A percentile compares a stretch with the other conserved stretches of the same genome.
These are phyloP conservation scores for Mesembryanthemum crystallinum DNA, from an alignment of 148 eudicot species.

Conservation along the genomic window DNA sequence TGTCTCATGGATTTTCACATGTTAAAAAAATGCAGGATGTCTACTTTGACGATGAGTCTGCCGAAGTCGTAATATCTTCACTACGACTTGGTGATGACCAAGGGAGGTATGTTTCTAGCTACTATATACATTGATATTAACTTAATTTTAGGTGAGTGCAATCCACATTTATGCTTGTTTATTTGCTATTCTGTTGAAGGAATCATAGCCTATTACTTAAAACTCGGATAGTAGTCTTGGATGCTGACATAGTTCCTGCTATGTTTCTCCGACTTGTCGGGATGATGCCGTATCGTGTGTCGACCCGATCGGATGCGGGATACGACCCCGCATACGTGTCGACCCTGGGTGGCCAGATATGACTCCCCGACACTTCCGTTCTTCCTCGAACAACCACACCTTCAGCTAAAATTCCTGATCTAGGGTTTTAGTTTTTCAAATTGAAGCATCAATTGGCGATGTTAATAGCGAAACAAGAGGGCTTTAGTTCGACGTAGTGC, in stretches of 20 bases:
- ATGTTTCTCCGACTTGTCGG: too few species aligned
- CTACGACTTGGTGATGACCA: conserved; percentile 93
- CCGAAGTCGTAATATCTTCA: conserved; percentile 96
- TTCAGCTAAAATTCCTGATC: too few species aligned
- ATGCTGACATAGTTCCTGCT: neutral
- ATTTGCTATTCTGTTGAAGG: neutral
- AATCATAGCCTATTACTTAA: neutral
- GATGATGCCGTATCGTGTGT: too few species aligned
- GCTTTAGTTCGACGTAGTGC: too few species aligned
- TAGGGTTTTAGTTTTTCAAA: too few species aligned
- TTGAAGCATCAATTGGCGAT: too few species aligned
- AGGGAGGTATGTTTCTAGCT: conserved; percentile 61
- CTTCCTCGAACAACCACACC: too few species aligned
- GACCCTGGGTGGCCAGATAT: too few species aligned
- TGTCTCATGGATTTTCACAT: conserved; percentile 11
- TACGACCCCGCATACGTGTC: too few species aligned
- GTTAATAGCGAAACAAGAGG: too few species aligned
- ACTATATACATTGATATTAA: neutral
- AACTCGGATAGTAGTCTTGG: neutral
- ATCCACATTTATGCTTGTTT: neutral
- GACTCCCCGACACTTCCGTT: too few species aligned
- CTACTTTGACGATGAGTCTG: conserved; percentile 94
- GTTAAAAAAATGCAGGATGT: conserved; percentile 56
- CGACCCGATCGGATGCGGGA: too few species aligned
- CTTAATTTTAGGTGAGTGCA: neutral